These are phyloP conservation scores for Moringa oleifera DNA, from an alignment of 345 rosid genomes.

Conservation along the genomic window DNA sequence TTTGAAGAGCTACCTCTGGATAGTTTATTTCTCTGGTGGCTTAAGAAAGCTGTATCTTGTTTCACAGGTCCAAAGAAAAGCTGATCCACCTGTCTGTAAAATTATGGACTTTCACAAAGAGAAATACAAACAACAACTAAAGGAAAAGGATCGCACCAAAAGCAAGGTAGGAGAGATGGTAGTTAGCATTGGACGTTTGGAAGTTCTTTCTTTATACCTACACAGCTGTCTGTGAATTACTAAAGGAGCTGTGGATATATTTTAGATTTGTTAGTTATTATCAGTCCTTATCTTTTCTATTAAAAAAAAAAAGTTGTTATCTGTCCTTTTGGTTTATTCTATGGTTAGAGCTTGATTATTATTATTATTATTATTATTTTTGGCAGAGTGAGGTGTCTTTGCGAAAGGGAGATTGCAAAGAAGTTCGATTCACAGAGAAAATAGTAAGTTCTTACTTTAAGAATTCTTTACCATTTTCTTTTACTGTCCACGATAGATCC, in stretches of 20 bases:
- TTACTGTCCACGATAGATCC: background rate
- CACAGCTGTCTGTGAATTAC: too few relatives aligned
- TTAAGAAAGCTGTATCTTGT: slow-evolving; percentile 1
- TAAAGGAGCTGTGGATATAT: too few relatives aligned
- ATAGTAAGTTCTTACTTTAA: slow-evolving; percentile 51
- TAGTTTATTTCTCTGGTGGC: background rate
- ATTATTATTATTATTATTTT: too few relatives aligned
- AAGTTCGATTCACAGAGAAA: slow-evolving; percentile 68
- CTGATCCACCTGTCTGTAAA: slow-evolving; percentile 61
- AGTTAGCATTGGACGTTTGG: too few relatives aligned
- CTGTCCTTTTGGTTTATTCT: too few relatives aligned
- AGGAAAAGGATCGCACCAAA: slow-evolving; percentile 53
- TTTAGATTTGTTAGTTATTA: too few relatives aligned
- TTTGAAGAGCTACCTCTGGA: background rate
- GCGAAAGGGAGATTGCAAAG: slow-evolving; percentile 46
- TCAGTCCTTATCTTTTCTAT: too few relatives aligned
- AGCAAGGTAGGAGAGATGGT: slow-evolving; percentile 32
- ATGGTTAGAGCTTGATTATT: too few relatives aligned
- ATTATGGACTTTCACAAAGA: slow-evolving; percentile 48
- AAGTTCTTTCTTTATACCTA: too few relatives aligned
- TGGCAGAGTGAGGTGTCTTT: slow-evolving; percentile 37
- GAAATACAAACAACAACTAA: slow-evolving; percentile 24
- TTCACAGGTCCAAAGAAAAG: slow-evolving; percentile 42
- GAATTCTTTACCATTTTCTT: background rate
- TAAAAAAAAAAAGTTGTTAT: too few relatives aligned